phyloP scores from a whole-genome alignment of 805 yeast species.

The Candida berthetii region DNA sequence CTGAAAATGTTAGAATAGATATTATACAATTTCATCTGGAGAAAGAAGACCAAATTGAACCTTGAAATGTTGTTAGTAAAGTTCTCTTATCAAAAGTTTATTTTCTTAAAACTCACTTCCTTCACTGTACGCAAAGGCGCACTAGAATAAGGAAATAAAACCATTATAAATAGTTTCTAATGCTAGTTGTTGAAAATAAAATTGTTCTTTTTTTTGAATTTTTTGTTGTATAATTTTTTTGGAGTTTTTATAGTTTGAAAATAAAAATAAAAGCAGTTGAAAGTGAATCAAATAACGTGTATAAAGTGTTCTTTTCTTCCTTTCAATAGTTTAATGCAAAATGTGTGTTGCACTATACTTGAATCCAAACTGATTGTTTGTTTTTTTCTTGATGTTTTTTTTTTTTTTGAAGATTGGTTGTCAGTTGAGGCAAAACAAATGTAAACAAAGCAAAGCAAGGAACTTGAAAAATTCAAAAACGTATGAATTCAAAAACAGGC shows the following conservation, averaged over 20 bases:
- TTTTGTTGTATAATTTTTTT: conserved; percentile 3
- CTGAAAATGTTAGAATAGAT: conserved; percentile 12
- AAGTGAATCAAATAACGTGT: too few relatives aligned
- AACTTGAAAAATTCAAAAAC: too few relatives aligned
- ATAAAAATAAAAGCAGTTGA: too few relatives aligned
- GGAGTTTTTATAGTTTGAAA: not conserved
- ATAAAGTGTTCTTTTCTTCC: too few relatives aligned
- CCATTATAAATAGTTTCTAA: conserved; percentile 22
- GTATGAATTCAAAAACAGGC: too few relatives aligned
- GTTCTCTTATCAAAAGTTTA: not conserved
- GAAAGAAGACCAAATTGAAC: conserved; percentile 96
- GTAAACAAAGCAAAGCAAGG: too few relatives aligned
- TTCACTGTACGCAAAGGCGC: conserved; percentile 97
- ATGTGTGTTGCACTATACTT: too few relatives aligned
- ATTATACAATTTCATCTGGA: conserved; percentile 78
- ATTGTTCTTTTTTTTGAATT: conserved; percentile 3
- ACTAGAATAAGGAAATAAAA: conserved; percentile 85
- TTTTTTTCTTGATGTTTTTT: too few relatives aligned
- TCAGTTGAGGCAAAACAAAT: too few relatives aligned
- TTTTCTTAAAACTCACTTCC: conserved; percentile 53
- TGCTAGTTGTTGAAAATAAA: not conserved
- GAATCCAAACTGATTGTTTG: too few relatives aligned
- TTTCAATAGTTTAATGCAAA: too few relatives aligned
- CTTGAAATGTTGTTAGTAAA: conserved; percentile 22
- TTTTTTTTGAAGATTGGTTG: too few relatives aligned